A percentile compares a stretch with the other conserved stretches of the same genome.
Conservation (phyloP, 352 stramenopile genomes). For the Phytophthora aleatoria region DNA sequence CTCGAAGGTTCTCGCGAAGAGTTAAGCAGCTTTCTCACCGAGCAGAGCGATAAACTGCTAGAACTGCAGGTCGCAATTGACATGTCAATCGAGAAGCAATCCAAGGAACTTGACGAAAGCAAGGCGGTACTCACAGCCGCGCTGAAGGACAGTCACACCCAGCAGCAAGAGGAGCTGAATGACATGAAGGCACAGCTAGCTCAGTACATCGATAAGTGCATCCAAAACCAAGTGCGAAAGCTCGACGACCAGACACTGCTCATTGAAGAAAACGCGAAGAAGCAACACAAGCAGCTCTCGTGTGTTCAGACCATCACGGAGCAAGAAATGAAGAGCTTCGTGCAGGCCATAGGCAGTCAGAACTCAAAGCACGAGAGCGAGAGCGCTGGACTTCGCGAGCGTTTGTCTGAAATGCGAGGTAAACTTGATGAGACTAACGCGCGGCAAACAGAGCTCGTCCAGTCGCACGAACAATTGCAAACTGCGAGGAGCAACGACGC, state of each 20-base stretch:
- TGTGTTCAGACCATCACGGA: slow-evolving; percentile 42
- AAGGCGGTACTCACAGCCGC: slow-evolving; percentile 36
- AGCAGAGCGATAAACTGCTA: slow-evolving; percentile 52
- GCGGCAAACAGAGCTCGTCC: slow-evolving; percentile 35
- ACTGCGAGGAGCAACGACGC: slow-evolving; percentile 22
- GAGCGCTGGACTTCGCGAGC: slow-evolving; percentile 30
- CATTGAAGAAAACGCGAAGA: slow-evolving; percentile 39
- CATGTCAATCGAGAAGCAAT: slow-evolving; percentile 50
- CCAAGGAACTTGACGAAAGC: slow-evolving; percentile 44
- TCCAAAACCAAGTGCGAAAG: slow-evolving; percentile 43
- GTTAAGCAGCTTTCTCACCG: slow-evolving; percentile 41
- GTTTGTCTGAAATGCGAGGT: slow-evolving; percentile 31
- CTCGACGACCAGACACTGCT: slow-evolving; percentile 52
- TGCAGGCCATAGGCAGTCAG: slow-evolving; percentile 38
- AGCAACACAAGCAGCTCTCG: slow-evolving; percentile 46
- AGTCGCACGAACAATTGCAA: slow-evolving; percentile 26
- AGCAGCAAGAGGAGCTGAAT: slow-evolving; percentile 50
- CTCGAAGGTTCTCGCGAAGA: slow-evolving; percentile 40
- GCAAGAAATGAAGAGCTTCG: slow-evolving; percentile 41
- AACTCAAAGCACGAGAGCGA: slow-evolving; percentile 38
- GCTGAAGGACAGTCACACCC: slow-evolving; percentile 39
- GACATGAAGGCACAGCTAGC: slow-evolving; percentile 49
- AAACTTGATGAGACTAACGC: slow-evolving; percentile 24
- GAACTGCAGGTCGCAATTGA: slow-evolving; percentile 53
- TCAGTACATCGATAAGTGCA: slow-evolving; percentile 52